Evolutionary conservation across 2,329 filamentous ascomycete genomes (phyloP).

Genomic region (Dothideomycetes sp.): DNA sequence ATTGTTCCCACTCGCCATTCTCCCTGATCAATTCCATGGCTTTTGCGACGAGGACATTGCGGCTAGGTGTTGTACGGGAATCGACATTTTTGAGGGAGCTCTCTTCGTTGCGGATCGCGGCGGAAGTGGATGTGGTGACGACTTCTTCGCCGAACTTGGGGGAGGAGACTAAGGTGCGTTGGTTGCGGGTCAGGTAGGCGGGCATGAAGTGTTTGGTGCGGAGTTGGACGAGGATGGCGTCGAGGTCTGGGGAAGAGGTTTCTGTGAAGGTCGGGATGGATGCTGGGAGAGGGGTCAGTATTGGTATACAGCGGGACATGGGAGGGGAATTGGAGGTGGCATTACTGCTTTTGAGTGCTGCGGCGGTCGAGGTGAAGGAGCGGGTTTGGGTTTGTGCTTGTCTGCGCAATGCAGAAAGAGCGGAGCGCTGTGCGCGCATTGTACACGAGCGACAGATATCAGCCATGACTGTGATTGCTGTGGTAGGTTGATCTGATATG

Average conservation of each 20-base stretch:
- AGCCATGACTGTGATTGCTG: slow-evolving; percentile 17
- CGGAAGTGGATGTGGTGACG: slow-evolving; percentile 34
- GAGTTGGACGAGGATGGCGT: slow-evolving; percentile 30
- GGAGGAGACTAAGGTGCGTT: slow-evolving; percentile 35
- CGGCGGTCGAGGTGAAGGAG: slow-evolving; percentile 9
- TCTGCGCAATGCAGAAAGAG: slow-evolving; percentile 15
- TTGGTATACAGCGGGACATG: neutral
- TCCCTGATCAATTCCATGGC: slow-evolving; percentile 24
- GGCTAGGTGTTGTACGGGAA: slow-evolving; percentile 22
- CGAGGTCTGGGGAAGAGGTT: slow-evolving; percentile 33
- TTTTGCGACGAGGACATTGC: slow-evolving; percentile 20
- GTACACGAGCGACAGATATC: slow-evolving; percentile 26
- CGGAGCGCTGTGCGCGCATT: slow-evolving; percentile 23
- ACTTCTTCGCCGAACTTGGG: slow-evolving; percentile 33
- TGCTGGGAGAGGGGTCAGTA: slow-evolving; percentile 19
- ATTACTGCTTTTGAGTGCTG: slow-evolving; percentile 8
- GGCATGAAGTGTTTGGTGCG: slow-evolving; percentile 39
- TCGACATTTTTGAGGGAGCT: slow-evolving; percentile 28
- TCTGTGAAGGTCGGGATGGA: slow-evolving; percentile 34
- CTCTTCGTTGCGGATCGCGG: slow-evolving; percentile 34
- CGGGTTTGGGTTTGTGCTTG: slow-evolving; percentile 6
- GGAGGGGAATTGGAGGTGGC: neutral
- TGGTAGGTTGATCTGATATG: too few species aligned
- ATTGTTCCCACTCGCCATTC: slow-evolving; percentile 27
- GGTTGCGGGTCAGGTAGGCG: slow-evolving; percentile 32